Base-by-base conservation (phyloP, 176 grass and related monocot genomes). In the Musa troglodytarum region DNA sequence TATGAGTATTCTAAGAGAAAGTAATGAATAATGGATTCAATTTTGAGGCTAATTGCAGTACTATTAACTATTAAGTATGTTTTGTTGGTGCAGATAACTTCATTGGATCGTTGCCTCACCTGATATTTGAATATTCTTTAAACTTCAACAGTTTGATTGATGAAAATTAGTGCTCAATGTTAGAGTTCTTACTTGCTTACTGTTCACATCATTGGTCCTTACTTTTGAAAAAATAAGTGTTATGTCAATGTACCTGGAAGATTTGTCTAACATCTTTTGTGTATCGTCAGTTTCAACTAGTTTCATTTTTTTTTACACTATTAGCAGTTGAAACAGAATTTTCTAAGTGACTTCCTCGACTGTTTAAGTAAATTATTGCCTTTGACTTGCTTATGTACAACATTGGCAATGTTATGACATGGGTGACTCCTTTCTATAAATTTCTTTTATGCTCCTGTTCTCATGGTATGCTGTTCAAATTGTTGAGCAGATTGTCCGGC, bases 401-500 rank as follows among this genome's bases (percentile, higher is more conserved):
- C 29, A 65, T 43, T 2, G 29, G 10, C 15, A 50, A 50, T 70
- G 10, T 75, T 56, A 2, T 6, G 1, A 49, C 63, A 7, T 25
- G 28, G 10, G 53, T 77, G 9, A 43, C 10, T 1, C 0, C 51
- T 70, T 25, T 72, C 14, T 69, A 7, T 73, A 80, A 20, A 24
- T 14, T 52, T 51, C n/a, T n/a, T 81, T 25, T 74, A 43, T 13
- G 12, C 26, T 29, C 1, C 1, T 19, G 19, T 10, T 66, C 25
- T 71, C 14, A 56, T 82, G 75, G 75, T 29, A 26, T 78, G 1
- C 34, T 21, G 7, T 52, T 70, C n/a, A 50, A 70, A 74, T 79
- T 57, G 50, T 25, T 76, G 74, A 68, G 82, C 76, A 98, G 94
- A 87, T 98, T 78, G 88, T 98, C 23, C 82, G 90, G 13, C 78